phyloP scores from a whole-genome alignment of 2,329 filamentous ascomycete genomes.

The Parafenestella ontariensis region DNA sequence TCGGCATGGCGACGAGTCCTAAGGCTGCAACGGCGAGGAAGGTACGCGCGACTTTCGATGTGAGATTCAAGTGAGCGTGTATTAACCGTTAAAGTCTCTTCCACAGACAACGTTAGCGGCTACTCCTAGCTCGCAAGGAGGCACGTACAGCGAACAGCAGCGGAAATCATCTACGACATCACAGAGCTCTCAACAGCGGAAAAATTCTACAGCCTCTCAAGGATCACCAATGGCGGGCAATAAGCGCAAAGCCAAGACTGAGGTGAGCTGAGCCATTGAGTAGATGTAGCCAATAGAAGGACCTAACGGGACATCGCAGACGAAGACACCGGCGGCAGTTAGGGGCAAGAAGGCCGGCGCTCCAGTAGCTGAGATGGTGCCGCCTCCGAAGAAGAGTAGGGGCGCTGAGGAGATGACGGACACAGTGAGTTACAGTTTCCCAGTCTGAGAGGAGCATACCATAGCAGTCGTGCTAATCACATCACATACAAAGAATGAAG shows the following conservation, averaged over 20 bases:
- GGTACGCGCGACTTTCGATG: background rate
- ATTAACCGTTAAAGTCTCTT: background rate
- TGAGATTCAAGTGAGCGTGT: background rate
- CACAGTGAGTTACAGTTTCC: background rate
- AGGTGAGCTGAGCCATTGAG: constrained; percentile 1
- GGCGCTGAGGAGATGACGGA: background rate
- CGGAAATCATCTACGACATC: background rate
- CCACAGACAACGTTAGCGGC: background rate
- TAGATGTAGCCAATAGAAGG: too few relatives aligned
- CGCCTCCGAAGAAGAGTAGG: constrained; percentile 9
- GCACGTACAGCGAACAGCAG: background rate
- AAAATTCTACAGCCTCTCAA: background rate
- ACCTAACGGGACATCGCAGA: background rate
- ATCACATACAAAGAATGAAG: background rate
- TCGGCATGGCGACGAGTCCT: constrained; percentile 3
- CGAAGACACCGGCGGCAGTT: background rate
- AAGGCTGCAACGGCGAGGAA: constrained; percentile 14
- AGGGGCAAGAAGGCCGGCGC: background rate
- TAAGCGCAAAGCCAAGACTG: constrained; percentile 15
- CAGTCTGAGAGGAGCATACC: background rate
- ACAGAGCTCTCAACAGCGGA: background rate
- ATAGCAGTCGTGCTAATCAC: background rate
- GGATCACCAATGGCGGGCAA: background rate
- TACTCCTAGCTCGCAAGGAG: background rate
- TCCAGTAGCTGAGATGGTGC: background rate